These are phyloP conservation scores for Lepraria neglecta DNA, from an alignment of 495 filamentous ascomycete species.

Conservation along the genomic window DNA sequence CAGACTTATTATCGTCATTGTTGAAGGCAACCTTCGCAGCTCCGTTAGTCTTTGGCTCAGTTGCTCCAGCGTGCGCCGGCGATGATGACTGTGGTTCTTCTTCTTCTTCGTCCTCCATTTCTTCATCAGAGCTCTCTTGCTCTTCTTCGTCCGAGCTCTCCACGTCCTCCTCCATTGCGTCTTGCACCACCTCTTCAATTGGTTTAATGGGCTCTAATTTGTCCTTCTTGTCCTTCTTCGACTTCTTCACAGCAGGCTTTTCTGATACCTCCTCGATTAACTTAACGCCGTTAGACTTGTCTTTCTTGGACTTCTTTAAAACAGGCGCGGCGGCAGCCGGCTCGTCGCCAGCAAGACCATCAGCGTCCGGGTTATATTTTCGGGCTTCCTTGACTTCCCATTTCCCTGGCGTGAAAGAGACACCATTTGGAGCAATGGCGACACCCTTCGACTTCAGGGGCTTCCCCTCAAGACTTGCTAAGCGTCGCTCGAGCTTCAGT, in stretches of 20 bases:
- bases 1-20: conserved; percentile 31
- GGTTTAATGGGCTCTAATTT: conserved; percentile 31
- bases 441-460: conserved; percentile 71
- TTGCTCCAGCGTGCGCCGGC: background rate
- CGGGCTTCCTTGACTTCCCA: conserved; percentile 91
- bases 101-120: conserved; percentile 19
- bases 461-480: conserved; percentile 85
- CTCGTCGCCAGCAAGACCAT: conserved; percentile 71
- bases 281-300: conserved; percentile 39
- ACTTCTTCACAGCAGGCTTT: conserved; percentile 26
- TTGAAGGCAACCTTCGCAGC: conserved; percentile 4
- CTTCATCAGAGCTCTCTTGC: conserved; percentile 19
- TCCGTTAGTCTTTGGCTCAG: background rate
- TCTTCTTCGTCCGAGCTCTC: conserved; percentile 48
- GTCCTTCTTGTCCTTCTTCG: conserved; percentile 28
- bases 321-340: conserved; percentile 43
- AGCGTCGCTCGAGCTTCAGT: conserved; percentile 74
- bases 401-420: conserved; percentile 56
- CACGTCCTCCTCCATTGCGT: conserved; percentile 39
- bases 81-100: conserved; percentile 3
- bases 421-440: conserved; percentile 66
- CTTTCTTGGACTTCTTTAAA: conserved; percentile 47
- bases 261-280: conserved; percentile 42
- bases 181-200: conserved; percentile 43
- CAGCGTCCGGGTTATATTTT: conserved; percentile 92